Percentiles rank a stretch among this genome's conserved stretches.
phyloP scores from a whole-genome alignment of 371 early-diverging fungal species.

The Smittium culicis region DNA sequence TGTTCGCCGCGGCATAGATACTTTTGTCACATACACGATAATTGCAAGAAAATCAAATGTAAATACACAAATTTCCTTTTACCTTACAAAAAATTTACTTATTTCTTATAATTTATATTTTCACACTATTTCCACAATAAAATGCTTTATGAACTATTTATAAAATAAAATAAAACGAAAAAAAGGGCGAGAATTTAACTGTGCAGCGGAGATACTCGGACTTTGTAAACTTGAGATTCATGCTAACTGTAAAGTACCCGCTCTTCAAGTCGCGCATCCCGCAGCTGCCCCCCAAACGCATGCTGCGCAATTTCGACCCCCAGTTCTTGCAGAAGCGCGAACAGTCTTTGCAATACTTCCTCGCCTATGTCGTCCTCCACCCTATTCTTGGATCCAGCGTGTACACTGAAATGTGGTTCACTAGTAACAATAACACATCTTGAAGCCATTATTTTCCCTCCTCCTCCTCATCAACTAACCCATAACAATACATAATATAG shows the following conservation, averaged over 20 bases:
- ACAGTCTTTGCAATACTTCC: conserved; percentile 10
- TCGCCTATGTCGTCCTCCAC: conserved; percentile 6
- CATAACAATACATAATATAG: too few species aligned
- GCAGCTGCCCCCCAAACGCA: conserved; percentile 11
- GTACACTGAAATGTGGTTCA: conserved; percentile 6
- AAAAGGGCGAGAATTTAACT: conserved; percentile 5
- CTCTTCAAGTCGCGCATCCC: conserved; percentile 2
- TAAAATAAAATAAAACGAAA: too few species aligned
- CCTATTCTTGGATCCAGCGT: conserved; percentile 10
- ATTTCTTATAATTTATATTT: background rate
- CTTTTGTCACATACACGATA: conserved; percentile 2
- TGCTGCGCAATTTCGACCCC: conserved; percentile 8
- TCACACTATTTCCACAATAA: too few species aligned
- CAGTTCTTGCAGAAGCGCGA: conserved; percentile 11
- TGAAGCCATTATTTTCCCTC: too few species aligned
- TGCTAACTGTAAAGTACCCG: background rate
- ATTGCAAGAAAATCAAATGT: background rate
- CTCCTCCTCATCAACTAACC: too few species aligned
- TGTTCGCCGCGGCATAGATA: background rate
- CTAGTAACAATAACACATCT: background rate
- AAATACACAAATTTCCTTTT: background rate
- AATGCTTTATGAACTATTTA: too few species aligned
- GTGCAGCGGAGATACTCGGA: conserved; percentile 2
- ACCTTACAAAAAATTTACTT: background rate
- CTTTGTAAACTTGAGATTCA: conserved; percentile 3